Base-by-base conservation (phyloP, 176 grass and related monocot genomes). In the Juncus inflexus region DNA sequence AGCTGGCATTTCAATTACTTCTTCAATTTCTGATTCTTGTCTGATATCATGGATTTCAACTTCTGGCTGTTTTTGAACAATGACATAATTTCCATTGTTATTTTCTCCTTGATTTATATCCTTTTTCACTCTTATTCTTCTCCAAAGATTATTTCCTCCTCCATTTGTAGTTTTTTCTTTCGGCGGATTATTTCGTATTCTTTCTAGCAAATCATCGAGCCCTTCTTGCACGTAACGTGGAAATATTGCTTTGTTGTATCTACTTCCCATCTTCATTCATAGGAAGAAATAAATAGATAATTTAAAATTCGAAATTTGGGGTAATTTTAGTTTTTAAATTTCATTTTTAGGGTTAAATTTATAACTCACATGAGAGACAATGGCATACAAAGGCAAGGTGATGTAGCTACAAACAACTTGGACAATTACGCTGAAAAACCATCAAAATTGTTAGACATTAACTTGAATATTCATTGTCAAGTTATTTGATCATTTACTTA, bases 371-470 rank as follows among this genome's bases (percentile, higher is more conserved):
- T 96, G 91, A 37, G 91, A 90, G 4, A 96, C 61, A 38, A 96
- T 70, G 50, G 87, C 91, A 12, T 96, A 96, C 10, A 96, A 72
- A 12, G 91, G 91, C 52, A 96, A 69, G 12, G 87, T 88, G 79
- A 65, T 90, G 6, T 96, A 90, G 47, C 79, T 74, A 4, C 87
- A 96, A 14, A 88, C 49, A 6, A 90, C 3, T 42, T 90, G 90
- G 19, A 82, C 74, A 9, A 95, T 39, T 41, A 82, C 78, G 62
- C 86, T 95, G 69, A 52, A 82, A 43, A 54, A 13, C 54, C 0
- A 9, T 40, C 7, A 13, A 70, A 42, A 59, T 40, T 15, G 14
- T 60, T 7, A 78, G 40, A 14, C 19, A 28, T 35, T 9, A n/a
- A 6, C 65, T 12, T 6, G 7, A 41, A 62, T 3, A 6, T 10